Evolutionary conservation across 2,329 filamentous ascomycete species (phyloP).

Genomic region (Coniochaeta sp.): DNA sequence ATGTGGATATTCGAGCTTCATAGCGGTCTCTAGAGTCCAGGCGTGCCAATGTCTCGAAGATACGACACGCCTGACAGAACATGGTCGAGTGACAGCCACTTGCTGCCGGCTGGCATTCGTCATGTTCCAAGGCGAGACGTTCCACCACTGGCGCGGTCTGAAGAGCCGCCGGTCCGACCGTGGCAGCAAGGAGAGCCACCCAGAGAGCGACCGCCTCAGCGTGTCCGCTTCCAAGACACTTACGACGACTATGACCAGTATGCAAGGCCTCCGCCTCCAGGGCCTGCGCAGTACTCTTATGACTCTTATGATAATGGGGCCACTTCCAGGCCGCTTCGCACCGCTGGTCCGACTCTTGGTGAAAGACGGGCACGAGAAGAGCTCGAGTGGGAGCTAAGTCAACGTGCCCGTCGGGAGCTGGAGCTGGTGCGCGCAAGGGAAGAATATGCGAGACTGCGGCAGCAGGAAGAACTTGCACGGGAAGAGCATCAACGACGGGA

Average conservation of each 20-base stretch:
- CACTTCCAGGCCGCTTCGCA: neutral
- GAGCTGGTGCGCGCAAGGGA: neutral
- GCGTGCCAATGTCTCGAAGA: neutral
- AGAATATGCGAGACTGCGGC: neutral
- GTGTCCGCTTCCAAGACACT: constrained; percentile 1
- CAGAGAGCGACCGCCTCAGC: neutral
- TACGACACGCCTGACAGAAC: neutral
- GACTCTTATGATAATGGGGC: neutral
- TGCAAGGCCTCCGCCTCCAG: neutral
- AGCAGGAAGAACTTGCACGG: neutral
- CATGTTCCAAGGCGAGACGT: neutral
- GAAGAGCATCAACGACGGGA: neutral
- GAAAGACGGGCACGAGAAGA: neutral
- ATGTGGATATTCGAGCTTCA: neutral
- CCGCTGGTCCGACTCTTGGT: neutral
- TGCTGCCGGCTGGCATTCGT: neutral
- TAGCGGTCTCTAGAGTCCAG: neutral
- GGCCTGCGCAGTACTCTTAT: neutral
- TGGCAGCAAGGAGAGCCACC: neutral
- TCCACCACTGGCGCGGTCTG: neutral
- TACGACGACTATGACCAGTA: neutral
- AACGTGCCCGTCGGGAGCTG: neutral
- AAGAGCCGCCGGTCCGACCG: neutral
- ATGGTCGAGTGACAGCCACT: neutral
- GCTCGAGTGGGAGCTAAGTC: neutral